Percentiles rank a stretch among this genome's conserved stretches.
phyloP scores from a whole-genome alignment of 2,329 filamentous ascomycete genomes.

The Didymella glomerata region DNA sequence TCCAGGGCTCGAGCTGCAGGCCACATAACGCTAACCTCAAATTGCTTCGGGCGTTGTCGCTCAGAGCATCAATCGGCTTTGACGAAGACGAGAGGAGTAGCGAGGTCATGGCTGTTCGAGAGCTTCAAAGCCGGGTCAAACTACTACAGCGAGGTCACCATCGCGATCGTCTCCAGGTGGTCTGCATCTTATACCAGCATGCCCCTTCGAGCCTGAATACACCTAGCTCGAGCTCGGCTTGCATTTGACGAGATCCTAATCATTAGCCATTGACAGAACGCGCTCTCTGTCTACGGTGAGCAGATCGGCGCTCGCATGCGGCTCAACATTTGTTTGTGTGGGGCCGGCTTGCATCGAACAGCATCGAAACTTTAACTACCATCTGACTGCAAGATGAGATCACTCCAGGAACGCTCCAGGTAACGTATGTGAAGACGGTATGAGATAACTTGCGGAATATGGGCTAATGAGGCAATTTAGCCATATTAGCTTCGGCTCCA shows the following conservation, averaged over 20 bases:
- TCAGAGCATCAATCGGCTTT: neutral
- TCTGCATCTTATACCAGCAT: neutral
- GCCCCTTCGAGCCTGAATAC: neutral
- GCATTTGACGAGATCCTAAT: neutral
- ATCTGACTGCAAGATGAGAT: constrained; percentile 12
- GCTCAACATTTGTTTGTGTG: neutral
- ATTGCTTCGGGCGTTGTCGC: neutral
- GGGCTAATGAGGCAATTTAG: constrained; percentile 23
- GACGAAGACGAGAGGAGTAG: neutral
- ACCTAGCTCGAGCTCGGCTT: neutral
- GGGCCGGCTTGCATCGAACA: neutral
- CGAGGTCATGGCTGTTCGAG: neutral
- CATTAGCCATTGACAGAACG: neutral
- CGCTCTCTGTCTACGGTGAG: neutral
- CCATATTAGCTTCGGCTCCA: constrained; percentile 24
- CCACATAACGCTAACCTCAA: neutral
- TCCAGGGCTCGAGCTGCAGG: neutral
- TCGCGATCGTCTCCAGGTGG: neutral
- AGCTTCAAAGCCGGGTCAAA: neutral
- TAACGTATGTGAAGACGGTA: neutral
- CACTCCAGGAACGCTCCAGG: constrained; percentile 2
- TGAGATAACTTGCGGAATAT: constrained; percentile 11
- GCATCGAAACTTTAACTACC: neutral
- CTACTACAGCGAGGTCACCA: neutral
- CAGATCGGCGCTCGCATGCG: neutral